These are phyloP conservation scores for Aspergillus sp. DNA, from an alignment of 2,329 filamentous ascomycete genomes.

Conservation along the genomic window DNA sequence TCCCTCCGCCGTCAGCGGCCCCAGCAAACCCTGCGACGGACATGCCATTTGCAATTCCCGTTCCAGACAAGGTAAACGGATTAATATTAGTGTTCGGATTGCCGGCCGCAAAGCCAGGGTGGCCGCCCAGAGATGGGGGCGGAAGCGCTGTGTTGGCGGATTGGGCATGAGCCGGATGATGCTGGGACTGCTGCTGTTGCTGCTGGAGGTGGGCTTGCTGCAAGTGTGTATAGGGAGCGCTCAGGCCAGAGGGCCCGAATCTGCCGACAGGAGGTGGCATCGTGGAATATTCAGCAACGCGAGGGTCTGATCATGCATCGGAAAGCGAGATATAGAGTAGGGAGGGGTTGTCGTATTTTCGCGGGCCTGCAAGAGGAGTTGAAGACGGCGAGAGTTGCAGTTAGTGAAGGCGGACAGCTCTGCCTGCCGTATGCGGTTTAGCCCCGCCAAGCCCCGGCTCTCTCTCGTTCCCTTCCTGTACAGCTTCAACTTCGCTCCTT, in stretches of 20 bases:
- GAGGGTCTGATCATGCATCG: conserved; percentile 12
- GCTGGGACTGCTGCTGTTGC: conserved; percentile 43
- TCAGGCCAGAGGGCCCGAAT: conserved; percentile 55
- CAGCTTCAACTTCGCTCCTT: conserved; percentile 16
- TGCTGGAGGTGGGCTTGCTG: conserved; percentile 47
- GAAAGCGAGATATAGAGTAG: conserved; percentile 7
- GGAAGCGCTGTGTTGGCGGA: conserved; percentile 46
- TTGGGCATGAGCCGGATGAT: conserved; percentile 40
- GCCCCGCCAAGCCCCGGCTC: conserved; percentile 21
- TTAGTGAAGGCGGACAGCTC: conserved; percentile 22
- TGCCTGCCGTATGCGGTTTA: conserved; percentile 24
- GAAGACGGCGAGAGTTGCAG: conserved; percentile 5
- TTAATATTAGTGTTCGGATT: conserved; percentile 64
- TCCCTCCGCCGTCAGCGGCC: conserved; percentile 53
- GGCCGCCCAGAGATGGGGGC: conserved; percentile 57
- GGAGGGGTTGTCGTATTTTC: conserved; percentile 7
- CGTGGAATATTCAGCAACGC: conserved; percentile 10
- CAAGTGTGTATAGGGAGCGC: conserved; percentile 56
- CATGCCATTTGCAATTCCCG: conserved; percentile 50
- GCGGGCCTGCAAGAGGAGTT: not conserved
- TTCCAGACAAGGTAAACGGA: conserved; percentile 55
- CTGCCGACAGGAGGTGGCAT: conserved; percentile 59
- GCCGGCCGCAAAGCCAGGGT: conserved; percentile 61
- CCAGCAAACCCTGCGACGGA: conserved; percentile 54
- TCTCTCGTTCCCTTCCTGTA: conserved; percentile 5